phyloP scores from a whole-genome alignment of 1,139 yeast species.

The Debaryomyces subglobosus region DNA sequence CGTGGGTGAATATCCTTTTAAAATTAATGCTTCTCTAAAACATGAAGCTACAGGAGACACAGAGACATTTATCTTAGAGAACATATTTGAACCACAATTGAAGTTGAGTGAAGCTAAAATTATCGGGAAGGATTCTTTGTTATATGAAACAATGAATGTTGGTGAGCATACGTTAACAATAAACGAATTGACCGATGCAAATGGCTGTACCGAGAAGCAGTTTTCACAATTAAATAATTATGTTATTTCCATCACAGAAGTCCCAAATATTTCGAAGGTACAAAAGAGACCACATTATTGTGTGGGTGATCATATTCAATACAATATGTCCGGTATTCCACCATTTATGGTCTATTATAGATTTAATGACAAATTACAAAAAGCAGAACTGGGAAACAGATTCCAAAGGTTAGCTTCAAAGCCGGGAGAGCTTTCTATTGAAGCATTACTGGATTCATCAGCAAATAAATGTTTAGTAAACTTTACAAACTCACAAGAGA shows the following conservation, averaged over 20 bases:
- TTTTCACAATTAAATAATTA: constrained; percentile 38
- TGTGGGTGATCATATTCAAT: constrained; percentile 88
- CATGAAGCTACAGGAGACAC: constrained; percentile 35
- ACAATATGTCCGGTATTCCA: constrained; percentile 74
- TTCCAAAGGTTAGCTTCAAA: constrained; percentile 74
- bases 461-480: constrained; percentile 69
- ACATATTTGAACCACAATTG: constrained; percentile 19
- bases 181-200: constrained; percentile 61
- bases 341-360: constrained; percentile 78
- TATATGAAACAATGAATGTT: constrained; percentile 19
- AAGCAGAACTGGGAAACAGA: constrained; percentile 59
- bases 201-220: constrained; percentile 64
- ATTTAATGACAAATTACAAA: constrained; percentile 65
- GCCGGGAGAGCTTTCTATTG: constrained; percentile 74
- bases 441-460: constrained; percentile 74
- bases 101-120: constrained; percentile 17
- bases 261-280: constrained; percentile 61
- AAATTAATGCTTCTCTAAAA: constrained; percentile 52
- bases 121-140: constrained; percentile 7
- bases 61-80: constrained; percentile 17
- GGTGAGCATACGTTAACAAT: constrained; percentile 64
- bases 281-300: constrained; percentile 59
- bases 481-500: constrained; percentile 45
- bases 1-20: constrained; percentile 67
- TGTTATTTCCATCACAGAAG: constrained; percentile 67